A percentile compares a stretch with the other conserved stretches of the same genome.
phyloP scores from a whole-genome alignment of 768 basidiomycete species.

The Russula lepida region DNA sequence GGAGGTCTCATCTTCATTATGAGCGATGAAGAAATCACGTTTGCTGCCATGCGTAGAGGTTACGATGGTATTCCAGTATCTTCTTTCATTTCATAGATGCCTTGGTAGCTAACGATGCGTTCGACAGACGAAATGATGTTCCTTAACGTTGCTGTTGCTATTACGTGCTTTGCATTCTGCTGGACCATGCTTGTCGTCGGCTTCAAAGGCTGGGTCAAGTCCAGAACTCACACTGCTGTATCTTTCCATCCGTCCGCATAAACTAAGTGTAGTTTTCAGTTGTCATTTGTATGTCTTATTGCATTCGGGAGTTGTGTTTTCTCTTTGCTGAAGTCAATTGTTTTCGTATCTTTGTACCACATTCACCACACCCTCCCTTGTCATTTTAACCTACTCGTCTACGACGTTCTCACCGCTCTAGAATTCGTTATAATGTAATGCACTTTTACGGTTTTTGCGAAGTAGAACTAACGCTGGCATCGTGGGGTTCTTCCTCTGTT shows the following conservation, averaged over 20 bases:
- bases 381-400: neutral
- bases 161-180: slow-evolving; percentile 79
- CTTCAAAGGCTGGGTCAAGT: slow-evolving; percentile 76
- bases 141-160: slow-evolving; percentile 73
- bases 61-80: slow-evolving; percentile 56
- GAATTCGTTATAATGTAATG: slow-evolving; percentile 1
- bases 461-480: neutral
- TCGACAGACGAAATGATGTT: slow-evolving; percentile 80
- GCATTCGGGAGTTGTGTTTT: neutral
- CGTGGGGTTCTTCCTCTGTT: neutral
- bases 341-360: neutral
- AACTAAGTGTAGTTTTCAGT: slow-evolving; percentile 3
- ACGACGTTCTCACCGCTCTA: neutral
- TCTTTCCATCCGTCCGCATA: slow-evolving; percentile 33
- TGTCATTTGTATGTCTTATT: neutral
- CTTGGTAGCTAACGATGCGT: neutral
- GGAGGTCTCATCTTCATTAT: slow-evolving; percentile 89
- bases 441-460: neutral
- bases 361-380: neutral
- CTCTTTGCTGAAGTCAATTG: neutral
- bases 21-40: slow-evolving; percentile 81
- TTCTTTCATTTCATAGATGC: neutral
- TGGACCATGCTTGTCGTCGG: slow-evolving; percentile 72
- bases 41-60: slow-evolving; percentile 85
- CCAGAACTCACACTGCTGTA: slow-evolving; percentile 28